phyloP scores from a whole-genome alignment of 305 asterid species.

The Withania somnifera region DNA sequence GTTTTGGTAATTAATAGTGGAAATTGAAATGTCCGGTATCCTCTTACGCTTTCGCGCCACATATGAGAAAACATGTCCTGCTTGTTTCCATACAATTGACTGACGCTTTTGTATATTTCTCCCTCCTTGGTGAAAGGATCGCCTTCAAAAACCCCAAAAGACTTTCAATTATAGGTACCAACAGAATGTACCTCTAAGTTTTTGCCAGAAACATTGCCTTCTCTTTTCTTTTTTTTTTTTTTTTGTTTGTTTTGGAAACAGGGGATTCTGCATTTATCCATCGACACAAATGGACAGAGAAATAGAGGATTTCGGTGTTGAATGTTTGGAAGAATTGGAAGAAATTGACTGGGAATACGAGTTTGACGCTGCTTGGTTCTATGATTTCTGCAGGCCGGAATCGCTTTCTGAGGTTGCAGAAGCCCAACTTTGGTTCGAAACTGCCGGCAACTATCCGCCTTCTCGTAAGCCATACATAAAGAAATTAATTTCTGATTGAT shows the following conservation, averaged over 20 bases:
- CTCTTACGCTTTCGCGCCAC: not conserved
- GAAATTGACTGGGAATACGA: not conserved
- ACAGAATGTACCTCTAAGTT: too few species aligned
- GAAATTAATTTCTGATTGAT: not conserved
- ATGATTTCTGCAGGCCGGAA: not conserved
- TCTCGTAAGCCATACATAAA: constrained; percentile 1
- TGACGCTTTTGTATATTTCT: not conserved
- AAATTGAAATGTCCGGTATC: not conserved
- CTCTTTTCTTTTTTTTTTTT: too few species aligned
- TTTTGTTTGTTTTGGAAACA: not conserved
- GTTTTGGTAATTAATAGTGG: not conserved
- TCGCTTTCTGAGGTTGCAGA: not conserved
- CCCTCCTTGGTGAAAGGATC: not conserved
- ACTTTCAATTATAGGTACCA: too few species aligned
- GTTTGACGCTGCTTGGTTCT: not conserved
- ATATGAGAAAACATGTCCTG: not conserved
- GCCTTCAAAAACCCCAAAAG: too few species aligned
- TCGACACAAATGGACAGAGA: not conserved
- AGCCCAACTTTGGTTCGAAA: constrained; percentile 2
- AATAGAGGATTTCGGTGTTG: not conserved
- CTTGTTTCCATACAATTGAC: not conserved
- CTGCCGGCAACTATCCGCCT: constrained; percentile 1
- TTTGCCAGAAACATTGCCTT: too few species aligned
- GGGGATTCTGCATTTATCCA: not conserved
- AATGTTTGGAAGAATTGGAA: not conserved